Base-by-base conservation (phyloP, 495 filamentous ascomycete genomes). In the Aspergillus funiculosus region DNA sequence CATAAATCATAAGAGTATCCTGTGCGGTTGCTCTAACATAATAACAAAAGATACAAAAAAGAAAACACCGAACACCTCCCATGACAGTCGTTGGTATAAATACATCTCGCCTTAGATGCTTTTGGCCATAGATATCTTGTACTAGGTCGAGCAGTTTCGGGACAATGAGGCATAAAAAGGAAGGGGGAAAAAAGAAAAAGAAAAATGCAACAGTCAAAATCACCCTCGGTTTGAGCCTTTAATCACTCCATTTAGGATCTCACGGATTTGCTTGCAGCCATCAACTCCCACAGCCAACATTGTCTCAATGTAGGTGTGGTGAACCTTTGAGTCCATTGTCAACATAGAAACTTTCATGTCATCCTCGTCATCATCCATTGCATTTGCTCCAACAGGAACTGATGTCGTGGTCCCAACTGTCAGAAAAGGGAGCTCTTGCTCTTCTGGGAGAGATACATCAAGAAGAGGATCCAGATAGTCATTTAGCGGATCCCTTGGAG, bases 261-360 rank as follows among this genome's bases (percentile, higher is more conserved):
- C 79, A 48, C 85, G 77, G 19, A 98, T 76, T 64, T 89, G 84
- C 63, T 78, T 84, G 65, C 94, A 97, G 29, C 89, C 92, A 65
- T 95, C 91, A 30, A 95, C 81, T 0, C 84, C 94, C 8, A 92
- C 88, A 0, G 84, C 87, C 53, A 96, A 63, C 87, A 98, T 94
- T 1, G 83, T 85, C 69, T 98, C 92, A 25, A 96, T 57, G 53
- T 86, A 77, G 27, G 76, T 78, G 37, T 81, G 75, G 57, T 89
- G 81, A 15, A 92, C 81, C 45, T 70, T 80, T 45, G 80, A 89
- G 75, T 98, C 92, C 77, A 94, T 83, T 32, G 86, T 78, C 46
- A 91, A 60, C 46, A 90, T 81, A 5, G 75, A 75, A 17, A 98
- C 85, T 54, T 80, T 85, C 61, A 91, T 91, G 5, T 65, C 61